These are phyloP conservation scores for Dittrichia graveolens DNA, from an alignment of 129 eudicot genomes.

Conservation along the genomic window DNA sequence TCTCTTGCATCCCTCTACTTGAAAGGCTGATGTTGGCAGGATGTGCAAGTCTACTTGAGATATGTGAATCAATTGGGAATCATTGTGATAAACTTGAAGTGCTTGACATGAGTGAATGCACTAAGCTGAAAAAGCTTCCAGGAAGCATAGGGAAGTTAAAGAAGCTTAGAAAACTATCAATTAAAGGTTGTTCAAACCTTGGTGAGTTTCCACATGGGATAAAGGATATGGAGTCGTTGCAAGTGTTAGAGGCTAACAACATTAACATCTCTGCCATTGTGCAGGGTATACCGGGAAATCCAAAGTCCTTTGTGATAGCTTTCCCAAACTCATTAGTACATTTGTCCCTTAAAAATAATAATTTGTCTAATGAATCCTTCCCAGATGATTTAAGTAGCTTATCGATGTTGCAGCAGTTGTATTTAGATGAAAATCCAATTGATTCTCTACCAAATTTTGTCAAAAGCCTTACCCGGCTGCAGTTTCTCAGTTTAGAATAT, in stretches of 20 bases:
- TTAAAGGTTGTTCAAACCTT: slow-evolving; percentile 23
- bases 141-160: slow-evolving; percentile 13
- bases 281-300: background rate
- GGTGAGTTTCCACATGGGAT: background rate
- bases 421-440: slow-evolving; percentile 27
- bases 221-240: background rate
- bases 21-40: slow-evolving; percentile 8
- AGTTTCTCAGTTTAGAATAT: background rate
- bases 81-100: slow-evolving; percentile 8
- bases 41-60: slow-evolving; percentile 16
- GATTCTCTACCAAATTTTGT: slow-evolving; percentile 28
- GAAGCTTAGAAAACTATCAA: background rate
- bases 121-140: slow-evolving; percentile 19
- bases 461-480: slow-evolving; percentile 24
- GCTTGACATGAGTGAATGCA: slow-evolving; percentile 21
- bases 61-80: slow-evolving; percentile 28
- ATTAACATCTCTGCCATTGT: slow-evolving; percentile 9
- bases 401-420: slow-evolving; percentile 3
- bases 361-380: slow-evolving; percentile 20
- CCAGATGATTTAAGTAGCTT: slow-evolving; percentile 24
- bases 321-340: slow-evolving; percentile 17
- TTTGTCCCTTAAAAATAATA: slow-evolving; percentile 17
- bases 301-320: background rate
- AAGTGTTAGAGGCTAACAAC: slow-evolving; percentile 4
- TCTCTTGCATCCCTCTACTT: slow-evolving; percentile 22